Base-by-base conservation (phyloP, 1,284 basidiomycete species). In the Trichosporon asahii region DNA sequence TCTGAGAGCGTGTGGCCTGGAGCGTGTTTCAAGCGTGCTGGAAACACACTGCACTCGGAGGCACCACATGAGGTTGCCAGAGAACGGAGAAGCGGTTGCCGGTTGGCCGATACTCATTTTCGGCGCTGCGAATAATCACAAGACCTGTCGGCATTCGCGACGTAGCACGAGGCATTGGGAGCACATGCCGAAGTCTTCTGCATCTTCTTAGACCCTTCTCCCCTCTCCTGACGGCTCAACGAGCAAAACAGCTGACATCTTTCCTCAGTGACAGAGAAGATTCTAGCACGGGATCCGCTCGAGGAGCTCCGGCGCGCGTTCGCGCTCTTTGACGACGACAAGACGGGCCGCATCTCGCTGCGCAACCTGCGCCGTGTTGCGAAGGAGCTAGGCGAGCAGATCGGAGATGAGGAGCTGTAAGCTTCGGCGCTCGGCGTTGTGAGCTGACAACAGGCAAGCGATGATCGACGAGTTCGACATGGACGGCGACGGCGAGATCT, bases 391-490 rank as follows among this genome's bases (percentile, higher is more conserved):
- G 96, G 96, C 18, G 97, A 99, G 84, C 88, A 91, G 66, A 85
- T 99, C 72, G 95, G 96, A 77, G 97, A 98, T 74, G 96, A 99
- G 74, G 97, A 99, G 79, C 85, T 99, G 95, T 98, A 83, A 83
- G 95, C 88, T 6, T 95, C 14, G 8, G 5, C 6, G 44, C 4
- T 46, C n/a, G n/a, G 18, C 5, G 3, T n/a, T 2, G 8, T 3
- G 14, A 23, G 60, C 68, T 69, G 60, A 69, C 68, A 60, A 60
- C 78, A 98, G 95, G 75, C 94, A 98, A 89, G 97, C 96, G 25
- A 99, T 99, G 96, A 99, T 99, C 79, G 97, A 99, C 79, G 97
- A 99, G 85, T 99, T 99, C 79, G 96, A 99, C 84, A 89, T 99
- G 44, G 96, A 99, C 85, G 92, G 96, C 82, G 96, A 99, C 78